Percentiles rank a stretch among this genome's conserved stretches.
Conservation (phyloP, 176 grass and related monocot species). For the Calamus simplicifolius region DNA sequence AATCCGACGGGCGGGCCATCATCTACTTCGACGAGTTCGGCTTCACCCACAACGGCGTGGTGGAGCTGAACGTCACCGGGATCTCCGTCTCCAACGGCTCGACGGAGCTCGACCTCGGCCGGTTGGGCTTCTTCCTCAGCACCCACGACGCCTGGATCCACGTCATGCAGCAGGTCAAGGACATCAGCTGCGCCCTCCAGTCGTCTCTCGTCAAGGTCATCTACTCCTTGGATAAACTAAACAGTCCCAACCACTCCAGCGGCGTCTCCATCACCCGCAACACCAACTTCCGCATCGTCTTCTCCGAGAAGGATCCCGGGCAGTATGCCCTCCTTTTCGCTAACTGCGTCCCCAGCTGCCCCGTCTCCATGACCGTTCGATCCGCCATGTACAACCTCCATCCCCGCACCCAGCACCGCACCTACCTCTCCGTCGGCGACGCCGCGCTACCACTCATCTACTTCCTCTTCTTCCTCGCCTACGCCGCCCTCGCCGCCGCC, state of each 20-base stretch:
- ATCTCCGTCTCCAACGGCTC: not conserved
- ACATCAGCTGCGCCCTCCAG: conserved; percentile 2
- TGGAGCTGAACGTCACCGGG: conserved; percentile 8
- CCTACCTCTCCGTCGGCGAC: not conserved
- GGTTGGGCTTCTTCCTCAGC: conserved; percentile 3
- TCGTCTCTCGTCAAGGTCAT: not conserved
- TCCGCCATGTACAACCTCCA: conserved; percentile 6
- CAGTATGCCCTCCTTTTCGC: conserved; percentile 9
- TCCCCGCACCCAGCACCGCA: not conserved
- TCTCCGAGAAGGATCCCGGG: not conserved
- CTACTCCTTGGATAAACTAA: not conserved
- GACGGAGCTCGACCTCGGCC: not conserved
- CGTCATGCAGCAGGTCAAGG: not conserved
- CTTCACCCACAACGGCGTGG: conserved; percentile 4
- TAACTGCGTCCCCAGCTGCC: not conserved
- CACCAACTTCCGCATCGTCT: not conserved
- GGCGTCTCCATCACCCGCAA: conserved; percentile 1
- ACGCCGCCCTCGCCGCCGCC: no score
- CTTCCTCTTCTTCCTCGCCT: not conserved
- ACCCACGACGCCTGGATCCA: conserved; percentile 5
- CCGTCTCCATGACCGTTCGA: not conserved
- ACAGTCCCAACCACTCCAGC: not conserved
- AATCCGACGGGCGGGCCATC: not conserved
- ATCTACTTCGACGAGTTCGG: conserved; percentile 11
- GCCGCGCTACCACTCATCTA: not conserved